Percentiles rank a stretch among this genome's conserved stretches.
Conservation (phyloP, 2,329 filamentous ascomycete genomes). For the Sporothrix pallida region DNA sequence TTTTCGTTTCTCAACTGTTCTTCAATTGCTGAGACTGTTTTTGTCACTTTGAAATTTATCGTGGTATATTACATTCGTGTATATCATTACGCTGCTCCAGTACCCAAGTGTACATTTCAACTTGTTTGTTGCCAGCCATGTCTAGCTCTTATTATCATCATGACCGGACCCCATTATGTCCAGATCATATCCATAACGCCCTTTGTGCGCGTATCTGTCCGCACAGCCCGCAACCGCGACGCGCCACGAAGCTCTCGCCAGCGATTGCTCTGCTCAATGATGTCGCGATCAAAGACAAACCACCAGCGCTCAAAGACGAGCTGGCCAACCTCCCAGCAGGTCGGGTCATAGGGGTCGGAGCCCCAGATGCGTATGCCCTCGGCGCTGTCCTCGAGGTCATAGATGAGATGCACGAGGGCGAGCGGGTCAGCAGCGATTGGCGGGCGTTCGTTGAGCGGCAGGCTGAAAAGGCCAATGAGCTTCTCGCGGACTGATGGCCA, state of each 20-base stretch:
- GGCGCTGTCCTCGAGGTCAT: conserved; percentile 61
- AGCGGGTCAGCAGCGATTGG: conserved; percentile 53
- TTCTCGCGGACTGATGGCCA: conserved; percentile 53
- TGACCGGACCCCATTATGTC: neutral
- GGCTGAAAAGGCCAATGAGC: conserved; percentile 54
- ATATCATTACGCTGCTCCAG: conserved; percentile 6
- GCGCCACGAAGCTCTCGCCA: conserved; percentile 56
- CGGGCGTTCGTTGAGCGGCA: conserved; percentile 57
- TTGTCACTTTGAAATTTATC: neutral
- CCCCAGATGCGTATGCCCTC: conserved; percentile 60
- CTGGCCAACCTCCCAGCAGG: conserved; percentile 64
- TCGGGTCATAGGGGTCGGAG: conserved; percentile 54
- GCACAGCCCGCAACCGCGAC: conserved; percentile 26
- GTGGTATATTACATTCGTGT: conserved; percentile 1
- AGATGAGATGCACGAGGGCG: conserved; percentile 58
- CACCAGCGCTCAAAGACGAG: conserved; percentile 65
- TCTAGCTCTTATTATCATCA: no score
- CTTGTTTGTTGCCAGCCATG: neutral
- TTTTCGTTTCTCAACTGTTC: neutral
- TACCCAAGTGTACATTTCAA: neutral
- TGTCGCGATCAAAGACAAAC: conserved; percentile 61
- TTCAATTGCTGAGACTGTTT: neutral
- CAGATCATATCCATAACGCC: conserved; percentile 19
- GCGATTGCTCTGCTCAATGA: conserved; percentile 61
- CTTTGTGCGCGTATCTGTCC: conserved; percentile 9